These are phyloP conservation scores for Candida coleopterorum DNA, from an alignment of 805 yeast genomes.

Conservation along the genomic window DNA sequence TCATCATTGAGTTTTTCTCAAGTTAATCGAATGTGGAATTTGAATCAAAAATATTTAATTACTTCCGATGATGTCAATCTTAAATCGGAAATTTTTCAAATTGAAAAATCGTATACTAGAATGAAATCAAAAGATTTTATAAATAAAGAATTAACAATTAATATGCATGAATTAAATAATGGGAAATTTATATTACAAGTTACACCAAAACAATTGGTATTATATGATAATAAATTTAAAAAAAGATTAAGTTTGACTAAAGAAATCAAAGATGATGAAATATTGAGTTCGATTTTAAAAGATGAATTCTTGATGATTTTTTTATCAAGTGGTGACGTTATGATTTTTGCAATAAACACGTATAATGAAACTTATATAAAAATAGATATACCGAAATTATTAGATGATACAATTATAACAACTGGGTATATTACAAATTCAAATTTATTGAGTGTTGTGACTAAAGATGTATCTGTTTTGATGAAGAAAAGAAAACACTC, in stretches of 20 bases:
- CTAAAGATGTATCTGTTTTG: constrained; percentile 23
- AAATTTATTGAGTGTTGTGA: constrained; percentile 25
- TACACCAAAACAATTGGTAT: constrained; percentile 56
- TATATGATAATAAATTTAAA: constrained; percentile 59
- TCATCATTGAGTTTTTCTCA: constrained; percentile 69
- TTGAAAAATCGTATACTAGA: constrained; percentile 57
- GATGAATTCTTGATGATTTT: constrained; percentile 64
- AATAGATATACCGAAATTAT: constrained; percentile 36
- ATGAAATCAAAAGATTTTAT: constrained; percentile 59
- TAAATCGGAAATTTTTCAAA: constrained; percentile 65
- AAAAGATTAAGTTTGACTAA: constrained; percentile 36
- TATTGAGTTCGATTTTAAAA: constrained; percentile 55
- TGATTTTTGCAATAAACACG: constrained; percentile 42
- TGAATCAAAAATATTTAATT: constrained; percentile 56
- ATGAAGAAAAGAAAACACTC: constrained; percentile 27
- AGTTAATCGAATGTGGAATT: constrained; percentile 72
- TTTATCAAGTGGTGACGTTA: constrained; percentile 66
- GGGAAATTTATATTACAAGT: constrained; percentile 68
- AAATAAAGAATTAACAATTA: constrained; percentile 58
- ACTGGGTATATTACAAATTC: constrained; percentile 61
- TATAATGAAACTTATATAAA: constrained; percentile 30
- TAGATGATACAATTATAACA: constrained; percentile 53
- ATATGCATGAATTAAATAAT: constrained; percentile 55
- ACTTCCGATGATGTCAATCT: constrained; percentile 64
- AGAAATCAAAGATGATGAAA: constrained; percentile 42